Evolutionary conservation across 306 rosid genomes (phyloP).

Genomic region (Glycine soja): DNA sequence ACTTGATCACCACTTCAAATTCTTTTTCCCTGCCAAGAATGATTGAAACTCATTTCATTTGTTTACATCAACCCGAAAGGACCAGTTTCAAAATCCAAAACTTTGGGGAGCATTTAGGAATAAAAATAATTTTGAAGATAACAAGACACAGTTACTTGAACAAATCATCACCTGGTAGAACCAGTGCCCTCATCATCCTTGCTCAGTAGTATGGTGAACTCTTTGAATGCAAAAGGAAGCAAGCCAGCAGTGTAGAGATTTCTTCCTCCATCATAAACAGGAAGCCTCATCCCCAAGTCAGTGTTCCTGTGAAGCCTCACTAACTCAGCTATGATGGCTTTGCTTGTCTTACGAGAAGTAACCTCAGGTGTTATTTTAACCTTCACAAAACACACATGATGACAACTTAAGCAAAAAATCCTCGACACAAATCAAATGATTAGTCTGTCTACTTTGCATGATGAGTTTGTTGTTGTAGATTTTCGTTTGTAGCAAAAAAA

Average conservation of each 20-base stretch:
- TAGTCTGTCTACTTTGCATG: neutral
- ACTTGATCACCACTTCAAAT: constrained; percentile 51
- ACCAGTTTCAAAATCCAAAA: constrained; percentile 21
- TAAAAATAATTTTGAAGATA: neutral
- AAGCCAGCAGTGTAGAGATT: constrained; percentile 59
- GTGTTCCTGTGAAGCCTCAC: constrained; percentile 51
- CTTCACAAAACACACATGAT: constrained; percentile 41
- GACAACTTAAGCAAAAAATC: neutral
- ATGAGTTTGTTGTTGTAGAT: constrained; percentile 4
- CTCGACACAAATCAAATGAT: neutral
- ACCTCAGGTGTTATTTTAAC: constrained; percentile 54
- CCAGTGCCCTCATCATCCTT: constrained; percentile 47
- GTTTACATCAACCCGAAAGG: neutral
- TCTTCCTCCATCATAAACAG: constrained; percentile 58
- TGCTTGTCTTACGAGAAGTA: constrained; percentile 50
- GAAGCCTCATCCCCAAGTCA: constrained; percentile 56
- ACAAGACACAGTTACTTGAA: neutral
- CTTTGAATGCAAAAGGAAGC: constrained; percentile 56
- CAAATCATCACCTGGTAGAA: constrained; percentile 43
- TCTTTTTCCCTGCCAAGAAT: constrained; percentile 51
- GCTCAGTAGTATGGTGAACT: constrained; percentile 45
- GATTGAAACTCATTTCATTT: neutral
- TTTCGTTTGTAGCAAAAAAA: neutral
- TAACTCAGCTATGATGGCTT: constrained; percentile 54
- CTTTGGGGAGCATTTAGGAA: neutral